Conservation (phyloP, 2,329 filamentous ascomycete genomes). For the Colletotrichum sublineola region DNA sequence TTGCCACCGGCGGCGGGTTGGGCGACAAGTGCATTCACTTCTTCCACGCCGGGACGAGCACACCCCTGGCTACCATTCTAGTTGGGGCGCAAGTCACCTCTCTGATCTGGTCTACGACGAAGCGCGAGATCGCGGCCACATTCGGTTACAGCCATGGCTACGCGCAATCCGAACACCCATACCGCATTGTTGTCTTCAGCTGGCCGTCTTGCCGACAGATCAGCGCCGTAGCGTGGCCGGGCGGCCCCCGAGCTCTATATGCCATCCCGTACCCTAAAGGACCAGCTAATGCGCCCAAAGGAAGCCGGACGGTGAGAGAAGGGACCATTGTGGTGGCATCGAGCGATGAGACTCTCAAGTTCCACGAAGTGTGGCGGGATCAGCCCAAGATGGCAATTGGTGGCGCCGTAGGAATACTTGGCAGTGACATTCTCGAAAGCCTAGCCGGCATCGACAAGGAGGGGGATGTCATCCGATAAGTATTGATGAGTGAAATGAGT, state of each 20-base stretch:
- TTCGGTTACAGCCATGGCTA: slow-evolving; percentile 73
- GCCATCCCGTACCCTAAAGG: slow-evolving; percentile 84
- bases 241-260: slow-evolving; percentile 83
- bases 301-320: slow-evolving; percentile 50
- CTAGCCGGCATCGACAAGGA: slow-evolving; percentile 85
- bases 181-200: slow-evolving; percentile 90
- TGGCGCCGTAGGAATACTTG: slow-evolving; percentile 71
- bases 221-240: slow-evolving; percentile 86
- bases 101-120: slow-evolving; percentile 88
- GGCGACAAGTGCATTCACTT: slow-evolving; percentile 98
- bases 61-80: slow-evolving; percentile 88
- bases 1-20: slow-evolving; percentile 92
- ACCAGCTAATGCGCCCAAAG: slow-evolving; percentile 47
- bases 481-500: slow-evolving; percentile 52
- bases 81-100: slow-evolving; percentile 95
- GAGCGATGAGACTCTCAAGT: slow-evolving; percentile 93
- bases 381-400: slow-evolving; percentile 66
- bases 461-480: slow-evolving; percentile 77
- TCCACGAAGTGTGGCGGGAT: slow-evolving; percentile 93
- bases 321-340: slow-evolving; percentile 88
- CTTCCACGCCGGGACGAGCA: slow-evolving; percentile 87
- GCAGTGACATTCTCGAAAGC: slow-evolving; percentile 87
- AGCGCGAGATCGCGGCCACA: slow-evolving; percentile 90
- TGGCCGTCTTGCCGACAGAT: slow-evolving; percentile 94
- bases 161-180: slow-evolving; percentile 88